Evolutionary conservation across 2,329 filamentous ascomycete species (phyloP).

Genomic region (Colletotrichum agaves): DNA sequence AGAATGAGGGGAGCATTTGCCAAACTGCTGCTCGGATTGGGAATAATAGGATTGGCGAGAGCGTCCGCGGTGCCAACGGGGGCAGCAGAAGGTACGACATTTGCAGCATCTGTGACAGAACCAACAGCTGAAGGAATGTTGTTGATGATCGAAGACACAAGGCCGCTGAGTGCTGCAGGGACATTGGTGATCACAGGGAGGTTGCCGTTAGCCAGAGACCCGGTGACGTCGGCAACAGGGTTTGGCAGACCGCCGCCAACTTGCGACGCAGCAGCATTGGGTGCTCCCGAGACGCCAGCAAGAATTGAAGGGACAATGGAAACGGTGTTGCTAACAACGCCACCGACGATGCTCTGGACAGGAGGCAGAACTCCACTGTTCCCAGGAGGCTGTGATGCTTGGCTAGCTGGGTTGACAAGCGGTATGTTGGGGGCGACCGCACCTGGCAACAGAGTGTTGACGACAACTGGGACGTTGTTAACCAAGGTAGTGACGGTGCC

Average conservation of each 20-base stretch:
- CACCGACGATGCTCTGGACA: neutral
- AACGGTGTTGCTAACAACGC: neutral
- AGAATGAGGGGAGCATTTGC: neutral
- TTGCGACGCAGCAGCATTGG: neutral
- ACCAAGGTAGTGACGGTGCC: neutral
- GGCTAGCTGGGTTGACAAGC: neutral
- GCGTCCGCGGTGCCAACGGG: neutral
- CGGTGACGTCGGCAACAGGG: neutral
- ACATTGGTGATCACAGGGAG: neutral
- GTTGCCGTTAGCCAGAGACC: neutral
- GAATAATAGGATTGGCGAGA: neutral
- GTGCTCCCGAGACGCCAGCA: neutral
- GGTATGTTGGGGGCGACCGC: neutral
- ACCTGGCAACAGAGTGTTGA: neutral
- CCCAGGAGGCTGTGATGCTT: neutral
- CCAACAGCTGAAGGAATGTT: neutral
- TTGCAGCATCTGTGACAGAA: neutral
- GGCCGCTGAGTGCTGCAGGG: neutral
- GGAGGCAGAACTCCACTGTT: neutral
- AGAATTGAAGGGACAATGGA: neutral
- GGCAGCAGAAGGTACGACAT: neutral
- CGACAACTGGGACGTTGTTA: neutral
- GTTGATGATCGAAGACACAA: neutral
- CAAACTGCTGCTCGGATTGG: neutral
- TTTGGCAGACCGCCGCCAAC: neutral